Conservation (phyloP, 208 protist genomes). For the Spongospora subterranea region DNA sequence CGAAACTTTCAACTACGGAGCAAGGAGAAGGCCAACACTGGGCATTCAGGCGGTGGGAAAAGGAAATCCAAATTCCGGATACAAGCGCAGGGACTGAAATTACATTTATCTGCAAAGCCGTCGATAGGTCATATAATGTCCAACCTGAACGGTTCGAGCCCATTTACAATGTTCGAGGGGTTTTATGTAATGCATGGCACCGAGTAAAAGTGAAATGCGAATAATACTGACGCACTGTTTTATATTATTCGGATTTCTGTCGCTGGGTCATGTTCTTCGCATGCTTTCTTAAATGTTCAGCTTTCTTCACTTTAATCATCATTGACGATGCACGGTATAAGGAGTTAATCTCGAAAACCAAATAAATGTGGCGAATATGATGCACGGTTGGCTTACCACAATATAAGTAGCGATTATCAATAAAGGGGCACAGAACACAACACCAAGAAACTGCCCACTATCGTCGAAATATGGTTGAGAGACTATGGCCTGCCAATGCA, state of each 20-base stretch:
- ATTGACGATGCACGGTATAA: neutral
- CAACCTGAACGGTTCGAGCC: slow-evolving; percentile 72
- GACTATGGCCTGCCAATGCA: neutral
- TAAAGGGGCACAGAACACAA: neutral
- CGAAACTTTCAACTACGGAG: slow-evolving; percentile 50
- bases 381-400: neutral
- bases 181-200: slow-evolving; percentile 76
- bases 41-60: slow-evolving; percentile 73
- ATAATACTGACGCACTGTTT: neutral
- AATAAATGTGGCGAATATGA: neutral
- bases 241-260: neutral
- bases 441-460: slow-evolving; percentile 2
- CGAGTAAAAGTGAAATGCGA: slow-evolving; percentile 65
- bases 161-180: slow-evolving; percentile 77
- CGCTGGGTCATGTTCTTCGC: neutral
- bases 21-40: slow-evolving; percentile 63
- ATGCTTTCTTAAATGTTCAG: neutral
- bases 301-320: slow-evolving; percentile 11
- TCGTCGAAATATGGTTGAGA: slow-evolving; percentile 47
- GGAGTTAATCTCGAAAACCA: neutral
- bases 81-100: slow-evolving; percentile 66
- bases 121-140: slow-evolving; percentile 74
- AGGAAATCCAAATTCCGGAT: slow-evolving; percentile 65
- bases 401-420: slow-evolving; percentile 6
- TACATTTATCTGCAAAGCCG: slow-evolving; percentile 71